Evolutionary conservation across 2,329 filamentous ascomycete species (phyloP), one percentile per base, ranked within the genome.

Genomic region (Penicillium sp.): DNA sequence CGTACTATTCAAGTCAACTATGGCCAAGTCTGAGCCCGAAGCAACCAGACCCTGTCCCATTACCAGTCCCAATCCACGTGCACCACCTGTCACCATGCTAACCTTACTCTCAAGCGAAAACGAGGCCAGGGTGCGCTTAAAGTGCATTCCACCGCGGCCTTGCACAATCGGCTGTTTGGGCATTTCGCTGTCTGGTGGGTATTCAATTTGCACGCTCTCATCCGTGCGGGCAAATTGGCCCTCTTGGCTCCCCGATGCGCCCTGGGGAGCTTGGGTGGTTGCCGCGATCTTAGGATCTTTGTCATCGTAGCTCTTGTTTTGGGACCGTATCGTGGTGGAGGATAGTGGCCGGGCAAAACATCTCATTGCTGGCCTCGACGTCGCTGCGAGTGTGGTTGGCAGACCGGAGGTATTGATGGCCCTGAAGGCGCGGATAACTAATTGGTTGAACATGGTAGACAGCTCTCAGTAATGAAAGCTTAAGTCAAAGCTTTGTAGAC

Each of bases 21-120:
- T 90, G 43, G 93, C 93, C 60, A 97, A 82, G 74, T 96, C 88
- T 10, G 91, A 90, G 52, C 93, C 93, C 53, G 90, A 95, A 52
- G 91, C 88, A 52, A 96, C 90, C 76, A 96, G 85, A 47, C 90
- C 92, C 79, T 96, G 92, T 51, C 89, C 90, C 90, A 98, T 97
- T 66, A 96, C 92, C 59, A 97, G 80, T 39, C 93, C 93, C 56
- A 98, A 77, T 8, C 93, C 93, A 71, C 93, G 84, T 26, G 93
- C 93, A 71, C 93, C 93, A 52, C 93, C 93, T 1, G 93, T 98
- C 39, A 98, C 90, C 42, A 97, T 81, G 47, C 87, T 91, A 9
- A 93, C 90, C 70, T 88, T 89, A 59, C 87, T 90, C 72, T 96
- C 89, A 33, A 98, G 84, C 9, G 91, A 93, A 79, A 97, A 98